These are phyloP conservation scores for Moesziomyces parantarcticus DNA, from an alignment of 1,284 basidiomycete species.

Conservation along the genomic window DNA sequence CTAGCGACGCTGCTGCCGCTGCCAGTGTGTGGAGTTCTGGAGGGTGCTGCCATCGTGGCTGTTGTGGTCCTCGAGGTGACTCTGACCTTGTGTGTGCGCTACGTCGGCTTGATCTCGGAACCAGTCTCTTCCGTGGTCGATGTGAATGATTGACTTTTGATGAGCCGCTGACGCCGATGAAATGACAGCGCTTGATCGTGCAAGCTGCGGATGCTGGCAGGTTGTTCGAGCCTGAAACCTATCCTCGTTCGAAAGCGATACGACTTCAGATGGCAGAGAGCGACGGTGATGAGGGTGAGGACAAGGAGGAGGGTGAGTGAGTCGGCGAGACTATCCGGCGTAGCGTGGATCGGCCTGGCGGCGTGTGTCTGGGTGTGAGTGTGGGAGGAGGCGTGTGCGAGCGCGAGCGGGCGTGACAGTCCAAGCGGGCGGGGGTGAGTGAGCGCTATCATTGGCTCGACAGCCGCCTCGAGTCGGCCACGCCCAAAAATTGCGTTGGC, in stretches of 20 bases:
- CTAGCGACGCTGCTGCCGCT: constrained; percentile 38
- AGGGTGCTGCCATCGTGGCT: constrained; percentile 14
- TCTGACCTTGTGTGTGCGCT: neutral
- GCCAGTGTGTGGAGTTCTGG: constrained; percentile 22
- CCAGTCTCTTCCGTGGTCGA: no score
- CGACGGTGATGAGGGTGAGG: no score
- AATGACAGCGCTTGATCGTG: no score
- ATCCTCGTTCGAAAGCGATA: no score
- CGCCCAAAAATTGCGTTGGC: neutral
- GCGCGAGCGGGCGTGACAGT: neutral
- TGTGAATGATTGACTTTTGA: no score
- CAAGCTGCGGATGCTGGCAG: no score
- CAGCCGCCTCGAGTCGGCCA: neutral
- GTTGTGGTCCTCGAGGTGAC: neutral
- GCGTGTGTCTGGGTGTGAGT: neutral
- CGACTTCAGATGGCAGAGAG: no score
- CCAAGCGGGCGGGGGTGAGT: neutral
- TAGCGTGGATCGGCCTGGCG: neutral
- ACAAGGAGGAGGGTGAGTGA: no score
- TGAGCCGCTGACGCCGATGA: no score
- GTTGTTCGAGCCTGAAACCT: no score
- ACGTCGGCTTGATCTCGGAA: neutral
- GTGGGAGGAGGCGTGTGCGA: neutral
- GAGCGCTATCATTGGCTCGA: neutral
- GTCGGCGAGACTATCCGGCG: no score